Evolutionary conservation across 352 stramenopile species (phyloP).

Genomic region (Aphanomyces cochlioides): DNA sequence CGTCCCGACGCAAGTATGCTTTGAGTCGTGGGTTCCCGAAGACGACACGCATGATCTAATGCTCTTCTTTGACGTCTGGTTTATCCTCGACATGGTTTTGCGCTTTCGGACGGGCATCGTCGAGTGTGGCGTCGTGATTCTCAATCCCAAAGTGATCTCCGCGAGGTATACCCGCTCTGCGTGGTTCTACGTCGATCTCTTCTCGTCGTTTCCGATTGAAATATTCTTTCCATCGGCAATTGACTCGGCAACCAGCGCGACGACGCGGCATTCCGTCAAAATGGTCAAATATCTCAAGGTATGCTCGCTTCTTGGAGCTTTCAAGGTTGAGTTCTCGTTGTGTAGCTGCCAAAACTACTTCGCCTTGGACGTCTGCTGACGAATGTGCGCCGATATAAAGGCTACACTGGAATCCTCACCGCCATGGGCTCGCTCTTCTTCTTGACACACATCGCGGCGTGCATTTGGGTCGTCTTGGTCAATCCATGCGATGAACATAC

Average conservation of each 20-base stretch:
- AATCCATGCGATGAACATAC: conserved; percentile 37
- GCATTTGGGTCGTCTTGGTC: conserved; percentile 55
- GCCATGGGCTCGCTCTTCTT: conserved; percentile 53
- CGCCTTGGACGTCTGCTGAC: conserved; percentile 58
- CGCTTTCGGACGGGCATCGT: conserved; percentile 59
- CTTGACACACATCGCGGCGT: conserved; percentile 47
- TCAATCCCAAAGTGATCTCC: conserved; percentile 52
- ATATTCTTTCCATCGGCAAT: conserved; percentile 36
- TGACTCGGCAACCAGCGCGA: conserved; percentile 36
- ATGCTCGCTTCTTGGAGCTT: neutral
- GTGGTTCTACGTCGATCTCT: conserved; percentile 62
- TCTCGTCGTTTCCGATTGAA: conserved; percentile 56
- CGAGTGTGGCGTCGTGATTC: conserved; percentile 51
- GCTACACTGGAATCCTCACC: conserved; percentile 56
- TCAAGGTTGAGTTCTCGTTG: neutral
- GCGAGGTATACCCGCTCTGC: conserved; percentile 46
- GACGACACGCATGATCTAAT: neutral
- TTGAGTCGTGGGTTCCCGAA: conserved; percentile 53
- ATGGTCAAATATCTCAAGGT: conserved; percentile 69
- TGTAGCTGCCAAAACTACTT: conserved; percentile 43
- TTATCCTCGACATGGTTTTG: conserved; percentile 48
- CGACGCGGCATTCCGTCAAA: conserved; percentile 67
- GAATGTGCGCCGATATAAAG: conserved; percentile 54
- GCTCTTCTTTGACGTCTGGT: conserved; percentile 45
- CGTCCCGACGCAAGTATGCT: conserved; percentile 64